phyloP scores from a whole-genome alignment of 495 filamentous ascomycete species.

The Recurvomyces mirabilis region DNA sequence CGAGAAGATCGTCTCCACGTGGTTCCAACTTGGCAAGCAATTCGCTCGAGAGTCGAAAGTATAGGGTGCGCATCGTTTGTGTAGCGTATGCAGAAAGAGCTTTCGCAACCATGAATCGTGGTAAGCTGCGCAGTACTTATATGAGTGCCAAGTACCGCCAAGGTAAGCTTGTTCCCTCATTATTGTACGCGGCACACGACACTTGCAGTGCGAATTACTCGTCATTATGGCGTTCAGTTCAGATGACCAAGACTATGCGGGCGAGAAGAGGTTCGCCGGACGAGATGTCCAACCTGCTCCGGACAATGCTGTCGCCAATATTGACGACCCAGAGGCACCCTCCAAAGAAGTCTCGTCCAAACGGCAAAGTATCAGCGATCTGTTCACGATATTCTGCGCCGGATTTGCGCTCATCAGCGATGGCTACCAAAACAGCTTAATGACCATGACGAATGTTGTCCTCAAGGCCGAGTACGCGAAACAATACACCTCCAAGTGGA shows the following conservation, averaged over 20 bases:
- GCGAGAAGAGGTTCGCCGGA: not conserved
- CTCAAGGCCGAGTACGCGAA: conserved; percentile 38
- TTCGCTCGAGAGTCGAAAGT: no score
- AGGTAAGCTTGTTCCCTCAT: no score
- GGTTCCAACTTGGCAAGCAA: no score
- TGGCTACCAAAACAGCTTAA: conserved; percentile 45
- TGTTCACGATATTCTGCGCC: conserved; percentile 39
- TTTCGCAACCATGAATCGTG: no score
- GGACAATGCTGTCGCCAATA: conserved; percentile 3
- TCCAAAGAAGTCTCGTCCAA: conserved; percentile 27
- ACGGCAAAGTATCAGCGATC: conserved; percentile 35
- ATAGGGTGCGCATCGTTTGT: no score
- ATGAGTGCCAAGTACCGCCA: no score
- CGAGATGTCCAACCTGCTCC: not conserved
- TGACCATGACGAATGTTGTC: conserved; percentile 45
- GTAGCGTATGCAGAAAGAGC: no score
- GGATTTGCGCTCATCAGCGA: conserved; percentile 44
- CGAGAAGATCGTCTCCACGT: no score
- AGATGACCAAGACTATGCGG: not conserved
- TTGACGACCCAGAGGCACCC: conserved; percentile 13
- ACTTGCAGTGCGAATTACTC: no score
- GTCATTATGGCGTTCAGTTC: not conserved
- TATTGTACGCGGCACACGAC: no score
- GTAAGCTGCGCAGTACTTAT: no score
- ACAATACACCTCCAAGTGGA: conserved; percentile 34